Evolutionary conservation across 257 asterid species (phyloP).

Genomic region (Scutellaria barbata): DNA sequence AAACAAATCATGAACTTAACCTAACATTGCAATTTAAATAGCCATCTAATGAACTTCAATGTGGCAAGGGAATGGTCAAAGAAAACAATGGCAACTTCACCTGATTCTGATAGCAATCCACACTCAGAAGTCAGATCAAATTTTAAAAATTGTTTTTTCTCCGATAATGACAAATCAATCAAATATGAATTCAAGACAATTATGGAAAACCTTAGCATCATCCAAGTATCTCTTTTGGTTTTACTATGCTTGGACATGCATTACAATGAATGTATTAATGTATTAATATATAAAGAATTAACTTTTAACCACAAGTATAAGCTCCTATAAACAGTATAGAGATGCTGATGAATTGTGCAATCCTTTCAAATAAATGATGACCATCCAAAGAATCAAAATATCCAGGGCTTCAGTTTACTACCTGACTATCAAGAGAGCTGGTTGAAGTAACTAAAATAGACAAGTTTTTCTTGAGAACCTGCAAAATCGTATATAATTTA

Average conservation of each 20-base stretch:
- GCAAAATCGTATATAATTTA: constrained; percentile 21
- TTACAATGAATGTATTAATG: neutral
- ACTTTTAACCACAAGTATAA: constrained; percentile 1
- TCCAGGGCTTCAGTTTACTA: constrained; percentile 13
- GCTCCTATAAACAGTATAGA: constrained; percentile 1
- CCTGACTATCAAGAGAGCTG: constrained; percentile 36
- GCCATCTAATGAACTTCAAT: too few species aligned
- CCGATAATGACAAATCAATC: neutral
- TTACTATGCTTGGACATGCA: neutral
- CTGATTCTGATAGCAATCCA: too few species aligned
- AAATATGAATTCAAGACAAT: neutral
- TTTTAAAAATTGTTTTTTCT: too few species aligned
- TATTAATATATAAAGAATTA: constrained; percentile 28
- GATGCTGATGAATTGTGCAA: constrained; percentile 20
- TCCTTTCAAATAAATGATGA: neutral
- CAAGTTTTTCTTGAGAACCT: constrained; percentile 60
- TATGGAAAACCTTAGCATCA: neutral
- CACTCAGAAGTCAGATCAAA: too few species aligned
- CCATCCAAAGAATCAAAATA: constrained; percentile 3
- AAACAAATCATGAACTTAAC: too few species aligned
- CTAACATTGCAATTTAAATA: too few species aligned
- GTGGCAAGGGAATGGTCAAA: too few species aligned
- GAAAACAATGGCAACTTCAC: too few species aligned
- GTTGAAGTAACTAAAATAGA: constrained; percentile 49
- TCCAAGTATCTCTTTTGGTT: neutral